Conservation (phyloP, 2,329 filamentous ascomycete genomes). For the Cladophialophora yegresii region DNA sequence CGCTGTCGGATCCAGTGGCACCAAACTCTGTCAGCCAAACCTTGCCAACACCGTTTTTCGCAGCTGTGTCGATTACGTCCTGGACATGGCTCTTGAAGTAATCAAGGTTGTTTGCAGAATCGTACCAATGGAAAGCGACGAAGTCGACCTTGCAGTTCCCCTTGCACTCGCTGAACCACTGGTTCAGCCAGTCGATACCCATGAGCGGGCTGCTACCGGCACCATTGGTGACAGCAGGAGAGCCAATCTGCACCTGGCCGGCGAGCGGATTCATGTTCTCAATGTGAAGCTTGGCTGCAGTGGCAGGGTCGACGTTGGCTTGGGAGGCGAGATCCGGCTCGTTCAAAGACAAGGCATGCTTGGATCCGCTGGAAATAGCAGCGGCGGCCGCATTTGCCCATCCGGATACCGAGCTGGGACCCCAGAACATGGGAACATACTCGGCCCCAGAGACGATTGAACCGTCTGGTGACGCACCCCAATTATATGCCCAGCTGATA, state of each 20-base stretch:
- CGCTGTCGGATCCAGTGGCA: slow-evolving; percentile 34
- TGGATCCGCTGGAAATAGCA: slow-evolving; percentile 41
- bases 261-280: slow-evolving; percentile 45
- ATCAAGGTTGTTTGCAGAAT: slow-evolving; percentile 36
- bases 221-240: slow-evolving; percentile 48
- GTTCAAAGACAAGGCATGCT: slow-evolving; percentile 50
- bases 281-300: slow-evolving; percentile 44
- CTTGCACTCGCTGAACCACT: slow-evolving; percentile 45
- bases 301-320: slow-evolving; percentile 43
- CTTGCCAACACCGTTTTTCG: slow-evolving; percentile 41
- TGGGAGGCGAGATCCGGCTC: slow-evolving; percentile 48
- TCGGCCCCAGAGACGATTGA: slow-evolving; percentile 42
- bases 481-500: slow-evolving; percentile 52
- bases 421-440: slow-evolving; percentile 52
- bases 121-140: slow-evolving; percentile 52
- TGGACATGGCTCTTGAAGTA: slow-evolving; percentile 46
- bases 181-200: slow-evolving; percentile 47
- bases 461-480: slow-evolving; percentile 43
- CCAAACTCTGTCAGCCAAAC: slow-evolving; percentile 53
- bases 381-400: slow-evolving; percentile 40
- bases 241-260: slow-evolving; percentile 45
- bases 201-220: slow-evolving; percentile 31
- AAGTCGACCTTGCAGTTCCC: slow-evolving; percentile 45
- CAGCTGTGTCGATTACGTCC: slow-evolving; percentile 42
- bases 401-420: slow-evolving; percentile 40